Base-by-base conservation (phyloP, 306 rosid genomes). In the Sphenostylis stenocarpa region DNA sequence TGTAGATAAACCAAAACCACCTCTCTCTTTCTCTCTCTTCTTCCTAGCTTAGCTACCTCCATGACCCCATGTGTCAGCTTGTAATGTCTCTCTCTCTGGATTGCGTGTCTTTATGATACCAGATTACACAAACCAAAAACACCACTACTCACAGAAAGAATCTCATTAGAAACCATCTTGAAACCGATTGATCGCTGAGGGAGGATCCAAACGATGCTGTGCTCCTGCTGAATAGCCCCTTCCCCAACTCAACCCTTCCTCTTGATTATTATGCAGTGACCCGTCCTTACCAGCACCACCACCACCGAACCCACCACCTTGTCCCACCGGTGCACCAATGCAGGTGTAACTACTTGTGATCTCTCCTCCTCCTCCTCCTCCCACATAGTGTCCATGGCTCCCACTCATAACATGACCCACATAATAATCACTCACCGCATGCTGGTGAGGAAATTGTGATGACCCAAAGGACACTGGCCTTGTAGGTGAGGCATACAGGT, bases 311-410 rank as follows among this genome's bases (percentile, higher is more conserved):
- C 52, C 52, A 2, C 66, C 57, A 0, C 71, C 88, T 41, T 86
- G 93, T 15, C 94, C 93, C 14, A 95, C 92, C 5, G 98, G 98
- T 64, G 98, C 98, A 11, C 97, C 97, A n/a, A 93, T 88, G 83
- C 95, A 91, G 2, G 95, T 89, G 82, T 88, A 91, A 79, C 67
- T 84, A 0, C 65, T 77, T 3, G 70, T 5, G 21, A 43, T 69
- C 76, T 44, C 70, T 64, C 70, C 70, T 64, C 66, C 64, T 29
- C 29, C 29, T 26, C 43, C 43, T 56, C 66, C 80, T 4, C 57
- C 80, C 4, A 55, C 74, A 20, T 65, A 28, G 38, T 41, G 23
- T 7, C 73, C 81, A 14, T 87, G 82, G 39, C 63, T 49, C 29
- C 69, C 49, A 17, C 82, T 69, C 24, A 93, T 87, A 5, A 89